Percentiles rank a stretch among this genome's conserved stretches.
Evolutionary conservation across 2,329 filamentous ascomycete genomes (phyloP).

Genomic region (Paecilomyces fulvus): DNA sequence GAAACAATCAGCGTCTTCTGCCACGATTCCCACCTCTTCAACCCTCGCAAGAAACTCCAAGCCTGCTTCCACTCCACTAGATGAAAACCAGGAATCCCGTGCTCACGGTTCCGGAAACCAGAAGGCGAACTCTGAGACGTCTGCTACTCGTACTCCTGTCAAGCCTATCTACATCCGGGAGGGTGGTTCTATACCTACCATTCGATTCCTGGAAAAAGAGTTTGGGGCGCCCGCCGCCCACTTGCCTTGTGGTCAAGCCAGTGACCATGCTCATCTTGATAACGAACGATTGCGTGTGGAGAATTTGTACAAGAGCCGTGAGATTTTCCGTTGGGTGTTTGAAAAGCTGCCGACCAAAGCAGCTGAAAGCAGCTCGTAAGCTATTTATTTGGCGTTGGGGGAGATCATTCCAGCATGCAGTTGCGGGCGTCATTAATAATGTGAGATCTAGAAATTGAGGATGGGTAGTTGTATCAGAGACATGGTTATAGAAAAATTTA

Average conservation of each 20-base stretch:
- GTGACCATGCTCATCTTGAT: conserved; percentile 85
- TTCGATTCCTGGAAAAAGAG: conserved; percentile 88
- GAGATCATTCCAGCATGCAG: not conserved
- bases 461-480: not conserved
- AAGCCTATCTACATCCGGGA: conserved; percentile 84
- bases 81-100: not conserved
- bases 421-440: not conserved
- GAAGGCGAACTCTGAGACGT: not conserved
- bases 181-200: conserved; percentile 89
- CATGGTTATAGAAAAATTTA: no score
- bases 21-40: conserved; percentile 30
- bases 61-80: not conserved
- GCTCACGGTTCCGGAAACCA: not conserved
- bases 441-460: not conserved
- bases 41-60: conserved; percentile 25
- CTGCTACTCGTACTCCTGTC: conserved; percentile 4
- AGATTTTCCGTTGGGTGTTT: conserved; percentile 87
- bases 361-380: not conserved
- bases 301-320: conserved; percentile 83
- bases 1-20: conserved; percentile 18
- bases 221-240: conserved; percentile 87
- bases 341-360: conserved; percentile 45
- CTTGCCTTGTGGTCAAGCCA: conserved; percentile 88
- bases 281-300: conserved; percentile 85
- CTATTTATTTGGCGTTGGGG: not conserved